Evolutionary conservation across 2,329 filamentous ascomycete species (phyloP).

Genomic region (Ophiostoma novo-ulmi): DNA sequence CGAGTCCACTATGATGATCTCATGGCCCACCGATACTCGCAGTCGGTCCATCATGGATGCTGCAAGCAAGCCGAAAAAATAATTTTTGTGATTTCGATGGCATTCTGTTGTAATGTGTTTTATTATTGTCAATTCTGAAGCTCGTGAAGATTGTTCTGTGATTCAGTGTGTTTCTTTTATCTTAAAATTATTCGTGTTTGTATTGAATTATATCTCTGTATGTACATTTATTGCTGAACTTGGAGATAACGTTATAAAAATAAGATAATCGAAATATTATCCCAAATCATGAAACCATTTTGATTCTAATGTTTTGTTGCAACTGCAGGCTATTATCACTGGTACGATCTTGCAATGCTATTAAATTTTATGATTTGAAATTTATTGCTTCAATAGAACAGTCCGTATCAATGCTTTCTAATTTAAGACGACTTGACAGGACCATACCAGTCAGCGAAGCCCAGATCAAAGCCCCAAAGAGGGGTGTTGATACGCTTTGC

Average conservation of each 20-base stretch:
- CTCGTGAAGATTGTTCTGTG: neutral
- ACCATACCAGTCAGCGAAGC: constrained; percentile 23
- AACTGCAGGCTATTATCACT: no score
- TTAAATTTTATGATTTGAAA: neutral
- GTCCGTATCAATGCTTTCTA: neutral
- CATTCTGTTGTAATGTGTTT: neutral
- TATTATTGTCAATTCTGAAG: neutral
- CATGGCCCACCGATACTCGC: neutral
- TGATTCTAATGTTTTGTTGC: no score
- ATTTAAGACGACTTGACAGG: constrained; percentile 12
- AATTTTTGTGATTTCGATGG: neutral
- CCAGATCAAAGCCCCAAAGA: constrained; percentile 20
- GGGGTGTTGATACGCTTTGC: constrained; percentile 20
- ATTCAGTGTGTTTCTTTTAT: no score
- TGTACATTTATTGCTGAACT: no score
- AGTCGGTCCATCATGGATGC: neutral
- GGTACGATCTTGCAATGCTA: no score
- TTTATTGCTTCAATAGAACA: neutral
- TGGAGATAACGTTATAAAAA: no score
- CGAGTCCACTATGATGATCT: neutral
- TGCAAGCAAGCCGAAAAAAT: neutral
- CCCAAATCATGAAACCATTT: no score
- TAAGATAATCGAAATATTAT: no score
- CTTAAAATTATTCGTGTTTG: no score
- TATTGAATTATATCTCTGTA: no score